Base-by-base conservation (phyloP, 2,329 filamentous ascomycete species). In the Ceratocystis colombiana region DNA sequence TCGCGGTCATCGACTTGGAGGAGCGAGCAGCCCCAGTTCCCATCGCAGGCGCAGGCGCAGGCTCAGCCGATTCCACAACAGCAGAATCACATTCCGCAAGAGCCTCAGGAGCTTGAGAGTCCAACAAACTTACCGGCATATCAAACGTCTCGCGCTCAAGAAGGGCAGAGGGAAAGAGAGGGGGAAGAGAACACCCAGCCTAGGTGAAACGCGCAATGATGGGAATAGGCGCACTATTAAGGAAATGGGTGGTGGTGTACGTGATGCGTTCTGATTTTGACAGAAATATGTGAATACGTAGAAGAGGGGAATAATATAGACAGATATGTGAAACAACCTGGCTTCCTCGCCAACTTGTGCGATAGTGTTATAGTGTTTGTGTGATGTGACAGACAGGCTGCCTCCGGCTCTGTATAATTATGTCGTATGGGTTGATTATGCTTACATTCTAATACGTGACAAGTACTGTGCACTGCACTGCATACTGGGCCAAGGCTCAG, bases 21-120 rank as follows among this genome's bases (percentile, higher is more conserved):
- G 28, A 41, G 37, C 12, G 55, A 59, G 17, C 55, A 30, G 28
- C 12, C 53, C 15, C n/a, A 50, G n/a, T 22, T 25, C 25, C 20
- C 48, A 53, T 8, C 20, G 45, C 45, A 48, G n/a, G n/a, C n/a
- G 2, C 15, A 17, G 45, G 30, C 30, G 30, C 48, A 50, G 3
- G 7, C 5, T 12, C 48, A 7, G 48, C 20, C 41, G 17, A 8
- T n/a, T 41, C 59, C 22, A 33, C 59, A 45, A 25, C 59, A 44
- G 12, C 48, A 50, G 48, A 5, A 50, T 22, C 20, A 50, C 2
- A 20, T 50, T 10, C 53, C 22, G 22, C 22, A 30, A 33, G 53
- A 57, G 53, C 53, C 28, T 17, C 53, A 59, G 33, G 55, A 59
- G 28, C 55, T 59, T 17, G 55, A 59, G n/a, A 37, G 55, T 8